Evolutionary conservation across 23 red algal species (phyloP), one percentile per base, ranked within the genome.

Genomic region (Pyropia yezoensis): DNA sequence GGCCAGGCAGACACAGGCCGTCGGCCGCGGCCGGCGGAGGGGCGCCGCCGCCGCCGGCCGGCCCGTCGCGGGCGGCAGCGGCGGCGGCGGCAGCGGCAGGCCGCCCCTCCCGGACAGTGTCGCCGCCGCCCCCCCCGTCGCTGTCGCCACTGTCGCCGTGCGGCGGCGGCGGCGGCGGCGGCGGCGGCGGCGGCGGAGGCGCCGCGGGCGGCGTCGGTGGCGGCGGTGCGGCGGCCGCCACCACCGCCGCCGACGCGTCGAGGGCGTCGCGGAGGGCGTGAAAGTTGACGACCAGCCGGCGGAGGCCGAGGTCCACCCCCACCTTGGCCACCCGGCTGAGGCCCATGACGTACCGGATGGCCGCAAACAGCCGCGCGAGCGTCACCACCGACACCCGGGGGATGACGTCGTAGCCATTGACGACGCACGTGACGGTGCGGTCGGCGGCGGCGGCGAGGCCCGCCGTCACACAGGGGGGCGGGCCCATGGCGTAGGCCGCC

Each of bases 401-500:
- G 14, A 86, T 75, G 57, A 93, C 83, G 65, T 86, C 79, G 17
- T 70, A 69, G 16, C 81, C 69, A 52, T 93, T 78, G 27, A 93
- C 79, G 27, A 93, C 50, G 45, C 73, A 78, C 14, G 78, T 65
- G 14, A 70, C 61, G 52, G 70, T 69, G 32, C 21, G 33, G 19
- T 45, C 47, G 18, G 66, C 71, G 56, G 52, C 56, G 30, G 76
- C 77, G 14, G 77, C 88, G 50, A 92, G 65, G 54, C 74, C 68
- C n/a, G 62, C 28, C 13, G 61, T 82, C 69, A 82, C 59, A 39
- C 71, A 76, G 15, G 76, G 87, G 1, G 65, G 70, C 54, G 76
- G 77, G 26, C 72, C 83, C 21, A 88, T 61, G 14, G 67, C 68
- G 21, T 73, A 70, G 32, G 73, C 53, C 26, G 74, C 66, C 21